Conservation (phyloP, 2,329 filamentous ascomycete species). For the Phyllosticta paracitricarpa region DNA sequence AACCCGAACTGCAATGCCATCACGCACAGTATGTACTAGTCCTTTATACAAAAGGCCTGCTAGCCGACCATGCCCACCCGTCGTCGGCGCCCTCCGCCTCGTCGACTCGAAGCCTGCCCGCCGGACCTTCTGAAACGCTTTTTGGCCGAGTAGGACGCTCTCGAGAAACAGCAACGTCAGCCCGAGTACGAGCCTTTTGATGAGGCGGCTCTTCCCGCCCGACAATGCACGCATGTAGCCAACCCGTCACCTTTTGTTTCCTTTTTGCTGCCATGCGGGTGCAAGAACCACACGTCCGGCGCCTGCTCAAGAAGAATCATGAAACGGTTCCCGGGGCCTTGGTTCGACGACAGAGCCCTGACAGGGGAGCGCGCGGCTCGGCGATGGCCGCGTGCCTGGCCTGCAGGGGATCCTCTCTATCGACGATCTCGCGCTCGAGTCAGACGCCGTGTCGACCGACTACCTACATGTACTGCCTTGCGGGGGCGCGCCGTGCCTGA, state of each 20-base stretch:
- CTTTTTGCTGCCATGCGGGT: background rate
- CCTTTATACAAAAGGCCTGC: background rate
- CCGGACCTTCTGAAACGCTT: background rate
- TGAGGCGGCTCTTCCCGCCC: background rate
- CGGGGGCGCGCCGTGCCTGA: background rate
- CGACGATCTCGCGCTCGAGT: constrained; percentile 10
- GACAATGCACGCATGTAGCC: background rate
- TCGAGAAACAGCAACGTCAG: background rate
- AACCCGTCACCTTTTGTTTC: background rate
- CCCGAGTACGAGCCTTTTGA: background rate
- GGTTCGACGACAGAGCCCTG: background rate
- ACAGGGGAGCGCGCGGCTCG: constrained; percentile 1
- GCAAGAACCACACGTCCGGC: constrained; percentile 3
- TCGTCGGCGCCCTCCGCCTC: background rate
- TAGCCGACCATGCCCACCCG: background rate
- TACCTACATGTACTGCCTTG: constrained; percentile 3
- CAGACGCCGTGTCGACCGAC: constrained; percentile 1
- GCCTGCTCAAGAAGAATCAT: constrained; percentile 4
- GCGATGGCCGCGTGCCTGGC: constrained; percentile 10
- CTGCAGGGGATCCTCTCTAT: constrained; percentile 9
- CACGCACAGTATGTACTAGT: background rate
- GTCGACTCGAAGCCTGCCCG: too few species aligned
- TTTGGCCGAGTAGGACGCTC: background rate
- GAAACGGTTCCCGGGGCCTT: constrained; percentile 6
- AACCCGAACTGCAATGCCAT: background rate